These are phyloP conservation scores for Wallacemonas sp. DNA, from an alignment of 208 protist species.

Conservation along the genomic window DNA sequence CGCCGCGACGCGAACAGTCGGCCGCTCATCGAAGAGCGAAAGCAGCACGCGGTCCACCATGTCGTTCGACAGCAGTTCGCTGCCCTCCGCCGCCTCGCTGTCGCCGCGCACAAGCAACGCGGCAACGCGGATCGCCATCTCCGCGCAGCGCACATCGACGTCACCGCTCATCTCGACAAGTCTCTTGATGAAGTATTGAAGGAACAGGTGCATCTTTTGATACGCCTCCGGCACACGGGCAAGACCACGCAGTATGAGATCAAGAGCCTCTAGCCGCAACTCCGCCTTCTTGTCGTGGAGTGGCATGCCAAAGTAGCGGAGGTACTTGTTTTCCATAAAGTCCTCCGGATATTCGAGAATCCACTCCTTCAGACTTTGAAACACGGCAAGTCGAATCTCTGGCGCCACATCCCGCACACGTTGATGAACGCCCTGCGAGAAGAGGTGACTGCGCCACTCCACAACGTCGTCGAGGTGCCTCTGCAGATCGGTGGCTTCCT, in stretches of 20 bases:
- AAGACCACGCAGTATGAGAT: conserved; percentile 70
- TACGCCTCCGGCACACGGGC: conserved; percentile 52
- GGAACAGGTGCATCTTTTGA: conserved; percentile 77
- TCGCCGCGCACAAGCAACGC: conserved; percentile 73
- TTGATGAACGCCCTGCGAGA: conserved; percentile 80
- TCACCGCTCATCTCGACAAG: conserved; percentile 86
- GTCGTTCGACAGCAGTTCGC: conserved; percentile 70
- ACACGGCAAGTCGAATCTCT: conserved; percentile 72
- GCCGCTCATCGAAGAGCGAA: conserved; percentile 87
- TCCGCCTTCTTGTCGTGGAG: conserved; percentile 85
- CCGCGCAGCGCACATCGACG: conserved; percentile 73
- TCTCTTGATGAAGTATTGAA: conserved; percentile 80
- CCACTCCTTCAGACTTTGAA: conserved; percentile 75
- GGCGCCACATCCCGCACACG: conserved; percentile 82
- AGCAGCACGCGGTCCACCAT: conserved; percentile 80
- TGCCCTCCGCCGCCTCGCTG: conserved; percentile 50
- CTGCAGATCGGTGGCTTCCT: conserved; percentile 47
- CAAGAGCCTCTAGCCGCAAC: conserved; percentile 72
- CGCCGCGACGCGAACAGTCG: conserved; percentile 74
- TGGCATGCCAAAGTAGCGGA: conserved; percentile 89
- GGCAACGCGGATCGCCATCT: conserved; percentile 83
- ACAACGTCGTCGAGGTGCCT: conserved; percentile 37
- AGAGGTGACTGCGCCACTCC: conserved; percentile 71
- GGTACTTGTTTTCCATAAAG: conserved; percentile 88
- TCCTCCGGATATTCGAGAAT: conserved; percentile 71